These are phyloP conservation scores for Sextonia rubra DNA, from an alignment of 164 flowering plant genomes.

Conservation along the genomic window DNA sequence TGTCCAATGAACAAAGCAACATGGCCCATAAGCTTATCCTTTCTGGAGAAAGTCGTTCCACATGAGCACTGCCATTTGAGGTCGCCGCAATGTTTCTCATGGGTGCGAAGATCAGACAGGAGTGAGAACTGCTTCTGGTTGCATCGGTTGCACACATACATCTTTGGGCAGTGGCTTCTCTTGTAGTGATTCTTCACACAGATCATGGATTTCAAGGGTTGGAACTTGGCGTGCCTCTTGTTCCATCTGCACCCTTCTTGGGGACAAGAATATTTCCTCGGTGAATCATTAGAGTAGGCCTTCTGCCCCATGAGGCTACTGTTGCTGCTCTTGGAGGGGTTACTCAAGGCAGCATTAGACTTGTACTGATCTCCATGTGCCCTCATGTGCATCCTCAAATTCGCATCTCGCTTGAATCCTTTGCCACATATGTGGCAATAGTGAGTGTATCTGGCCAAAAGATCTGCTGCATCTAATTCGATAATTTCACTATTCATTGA, in stretches of 20 bases:
- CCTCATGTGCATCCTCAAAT: slow-evolving; percentile 17
- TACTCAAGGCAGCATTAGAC: slow-evolving; percentile 9
- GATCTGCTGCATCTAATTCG: slow-evolving; percentile 16
- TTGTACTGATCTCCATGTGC: slow-evolving; percentile 15
- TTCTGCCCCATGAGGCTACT: not conserved
- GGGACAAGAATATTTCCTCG: slow-evolving; percentile 12
- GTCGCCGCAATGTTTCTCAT: slow-evolving; percentile 15
- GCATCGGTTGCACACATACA: slow-evolving; percentile 11
- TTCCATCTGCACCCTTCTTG: slow-evolving; percentile 11
- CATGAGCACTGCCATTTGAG: slow-evolving; percentile 14
- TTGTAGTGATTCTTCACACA: slow-evolving; percentile 17
- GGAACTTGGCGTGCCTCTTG: slow-evolving; percentile 11
- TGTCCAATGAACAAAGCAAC: slow-evolving; percentile 63
- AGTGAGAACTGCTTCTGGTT: slow-evolving; percentile 12
- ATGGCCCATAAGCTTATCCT: slow-evolving; percentile 90
- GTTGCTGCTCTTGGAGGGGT: slow-evolving; percentile 6
- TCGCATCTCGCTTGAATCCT: slow-evolving; percentile 16
- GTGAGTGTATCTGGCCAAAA: slow-evolving; percentile 11
- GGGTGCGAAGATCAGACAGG: slow-evolving; percentile 11
- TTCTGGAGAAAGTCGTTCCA: slow-evolving; percentile 66
- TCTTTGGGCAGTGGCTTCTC: slow-evolving; percentile 16
- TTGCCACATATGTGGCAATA: slow-evolving; percentile 15
- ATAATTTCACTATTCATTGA: slow-evolving; percentile 26
- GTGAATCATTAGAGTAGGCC: not conserved
- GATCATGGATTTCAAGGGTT: slow-evolving; percentile 13